Conservation (phyloP, 2,329 filamentous ascomycete genomes). For the Fusarium odoratissimum region DNA sequence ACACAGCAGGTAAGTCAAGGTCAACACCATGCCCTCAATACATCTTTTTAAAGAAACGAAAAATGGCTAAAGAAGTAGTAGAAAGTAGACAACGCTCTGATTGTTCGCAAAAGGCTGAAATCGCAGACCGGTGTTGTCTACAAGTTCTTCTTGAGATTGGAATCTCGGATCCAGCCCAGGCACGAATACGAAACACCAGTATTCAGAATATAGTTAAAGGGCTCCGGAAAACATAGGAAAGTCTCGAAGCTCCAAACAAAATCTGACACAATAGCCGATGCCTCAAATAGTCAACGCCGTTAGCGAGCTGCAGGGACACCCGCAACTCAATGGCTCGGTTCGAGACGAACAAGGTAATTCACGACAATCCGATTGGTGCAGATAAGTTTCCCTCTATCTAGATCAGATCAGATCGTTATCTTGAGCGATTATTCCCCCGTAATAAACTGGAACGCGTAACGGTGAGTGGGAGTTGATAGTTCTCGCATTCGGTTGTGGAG, state of each 20-base stretch:
- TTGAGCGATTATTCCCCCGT: not conserved
- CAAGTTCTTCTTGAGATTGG: not conserved
- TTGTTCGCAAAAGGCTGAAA: not conserved
- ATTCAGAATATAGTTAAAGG: rapidly evolving
- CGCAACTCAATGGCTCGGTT: not conserved
- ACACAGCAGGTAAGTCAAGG: too few species aligned
- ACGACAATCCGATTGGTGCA: not conserved
- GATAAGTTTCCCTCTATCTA: not conserved
- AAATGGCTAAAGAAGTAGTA: rapidly evolving
- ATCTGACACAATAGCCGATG: not conserved
- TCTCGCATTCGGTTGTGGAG: constrained; percentile 28
- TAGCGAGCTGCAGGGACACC: constrained; percentile 5
- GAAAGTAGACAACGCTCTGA: rapidly evolving
- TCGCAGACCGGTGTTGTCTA: too few species aligned
- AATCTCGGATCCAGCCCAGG: not conserved
- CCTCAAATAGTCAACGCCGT: not conserved
- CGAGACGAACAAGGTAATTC: not conserved
- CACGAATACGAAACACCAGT: not conserved
- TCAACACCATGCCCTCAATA: rapidly evolving
- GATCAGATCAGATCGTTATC: constrained; percentile 21
- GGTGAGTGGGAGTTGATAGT: not conserved
- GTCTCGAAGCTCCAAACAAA: too few species aligned
- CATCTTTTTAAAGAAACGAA: rapidly evolving
- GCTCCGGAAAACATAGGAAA: not conserved
- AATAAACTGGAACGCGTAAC: not conserved